Evolutionary conservation across 2,329 filamentous ascomycete genomes (phyloP).

Genomic region (Aureobasidium sp.): DNA sequence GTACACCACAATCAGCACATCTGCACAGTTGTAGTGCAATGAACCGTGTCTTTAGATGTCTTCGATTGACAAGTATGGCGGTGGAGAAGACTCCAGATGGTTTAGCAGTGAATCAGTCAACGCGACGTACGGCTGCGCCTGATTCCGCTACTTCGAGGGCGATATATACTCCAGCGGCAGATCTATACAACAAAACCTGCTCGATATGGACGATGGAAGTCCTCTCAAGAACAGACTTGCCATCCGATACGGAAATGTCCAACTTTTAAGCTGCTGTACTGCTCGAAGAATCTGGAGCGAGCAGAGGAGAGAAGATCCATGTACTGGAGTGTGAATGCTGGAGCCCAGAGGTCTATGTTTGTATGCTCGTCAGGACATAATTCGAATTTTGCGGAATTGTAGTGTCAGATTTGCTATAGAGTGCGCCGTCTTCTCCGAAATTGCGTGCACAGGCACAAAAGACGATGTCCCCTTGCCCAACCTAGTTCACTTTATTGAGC

Average conservation of each 20-base stretch:
- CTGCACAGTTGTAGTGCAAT: not conserved
- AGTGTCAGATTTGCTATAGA: too few species aligned
- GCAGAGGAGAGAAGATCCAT: too few species aligned
- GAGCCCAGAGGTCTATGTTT: too few species aligned
- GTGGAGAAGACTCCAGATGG: not conserved
- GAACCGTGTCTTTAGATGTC: not conserved
- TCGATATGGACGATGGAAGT: not conserved
- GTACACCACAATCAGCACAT: not conserved
- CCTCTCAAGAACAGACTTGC: not conserved
- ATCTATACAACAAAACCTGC: not conserved
- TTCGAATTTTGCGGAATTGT: too few species aligned
- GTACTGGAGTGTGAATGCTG: too few species aligned
- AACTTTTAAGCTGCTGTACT: too few species aligned
- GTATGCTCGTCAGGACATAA: too few species aligned
- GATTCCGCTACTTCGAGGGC: not conserved
- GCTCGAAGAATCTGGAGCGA: too few species aligned
- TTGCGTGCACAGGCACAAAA: too few species aligned
- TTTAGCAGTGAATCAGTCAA: not conserved
- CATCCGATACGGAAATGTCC: conserved; percentile 23
- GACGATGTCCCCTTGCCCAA: too few species aligned
- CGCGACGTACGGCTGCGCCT: not conserved
- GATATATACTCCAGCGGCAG: not conserved
- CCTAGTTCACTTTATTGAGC: too few species aligned
- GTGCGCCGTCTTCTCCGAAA: too few species aligned
- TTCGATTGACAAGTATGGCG: not conserved